Evolutionary conservation across 2,329 filamentous ascomycete species (phyloP), one percentile per base, ranked within the genome.

Genomic region (Ramularia collo-cygni): DNA sequence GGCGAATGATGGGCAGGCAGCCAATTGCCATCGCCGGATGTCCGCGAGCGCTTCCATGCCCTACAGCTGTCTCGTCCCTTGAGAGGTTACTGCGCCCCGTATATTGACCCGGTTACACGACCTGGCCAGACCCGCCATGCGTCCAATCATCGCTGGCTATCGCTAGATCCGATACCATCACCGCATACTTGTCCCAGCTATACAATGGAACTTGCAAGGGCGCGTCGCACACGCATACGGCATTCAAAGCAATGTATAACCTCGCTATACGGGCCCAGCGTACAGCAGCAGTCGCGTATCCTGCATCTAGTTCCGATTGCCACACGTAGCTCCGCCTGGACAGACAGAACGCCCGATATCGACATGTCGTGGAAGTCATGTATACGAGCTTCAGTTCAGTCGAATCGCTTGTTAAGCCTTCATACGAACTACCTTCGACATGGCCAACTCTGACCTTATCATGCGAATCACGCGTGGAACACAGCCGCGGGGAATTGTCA

Each of bases 301-400:
- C 16, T 19, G 15, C 30, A 33, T 17, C 30, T 15, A 12, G 4
- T 12, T 17, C 8, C 14, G 30, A 33, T 17, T 33, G 30, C 16
- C 16, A 33, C 18, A 18, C 16, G 16, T 18, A 12, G 30, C 6
- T 12, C 16, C 13, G 31, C 8, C 17, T 18, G 10, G 8, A 13
- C 10, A 18, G 31, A 33, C 31, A 33, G 31, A 21, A 33, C 31
- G 31, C 31, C 16, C 31, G 16, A 33, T 33, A 33, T 33, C n/a
- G 14, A 18, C 12, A 16, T 33, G 30, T 16, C 12, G 30, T 33
- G 30, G 7, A 33, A 33, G 30, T n/a, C 13, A 9, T 9, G 15
- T n/a, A 31, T 14, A 33, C 30, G 15, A 33, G 30, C 30, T 17
- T 17, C 10, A 10, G 19, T 33, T 14, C 19, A 17, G 16, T 33